Evolutionary conservation across 1,284 basidiomycete genomes (phyloP).

Genomic region (Irpex sp.): DNA sequence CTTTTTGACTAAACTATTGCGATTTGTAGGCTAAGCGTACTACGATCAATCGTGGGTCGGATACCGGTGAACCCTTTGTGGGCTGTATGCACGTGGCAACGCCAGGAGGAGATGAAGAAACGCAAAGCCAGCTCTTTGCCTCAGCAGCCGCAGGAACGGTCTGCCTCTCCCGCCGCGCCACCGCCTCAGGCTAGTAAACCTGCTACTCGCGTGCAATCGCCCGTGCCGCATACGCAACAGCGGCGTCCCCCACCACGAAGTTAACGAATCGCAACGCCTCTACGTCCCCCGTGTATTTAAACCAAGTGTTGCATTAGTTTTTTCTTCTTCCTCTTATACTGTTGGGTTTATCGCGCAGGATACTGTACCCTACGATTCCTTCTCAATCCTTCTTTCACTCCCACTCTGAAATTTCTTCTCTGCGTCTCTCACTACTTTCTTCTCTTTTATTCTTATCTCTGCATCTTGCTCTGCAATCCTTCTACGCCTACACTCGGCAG

Average conservation of each 20-base stretch:
- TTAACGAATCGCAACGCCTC: neutral
- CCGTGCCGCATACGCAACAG: neutral
- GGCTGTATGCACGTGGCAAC: constrained; percentile 85
- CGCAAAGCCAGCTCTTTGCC: constrained; percentile 4
- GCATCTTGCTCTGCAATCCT: neutral
- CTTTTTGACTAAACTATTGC: constrained; percentile 4
- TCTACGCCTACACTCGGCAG: neutral
- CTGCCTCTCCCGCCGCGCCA: neutral
- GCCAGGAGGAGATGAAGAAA: constrained; percentile 46
- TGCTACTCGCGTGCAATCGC: neutral
- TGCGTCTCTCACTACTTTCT: neutral
- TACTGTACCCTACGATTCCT: constrained; percentile 1
- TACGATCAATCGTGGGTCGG: constrained; percentile 77
- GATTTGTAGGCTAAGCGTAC: constrained; percentile 69
- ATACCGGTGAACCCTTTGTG: constrained; percentile 88
- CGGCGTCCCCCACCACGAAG: neutral
- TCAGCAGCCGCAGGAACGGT: neutral
- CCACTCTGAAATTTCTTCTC: no score
- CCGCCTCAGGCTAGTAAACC: neutral
- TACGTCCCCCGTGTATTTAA: neutral
- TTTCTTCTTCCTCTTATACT: neutral
- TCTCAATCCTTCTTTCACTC: neutral
- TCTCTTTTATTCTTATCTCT: neutral
- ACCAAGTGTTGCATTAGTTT: neutral
- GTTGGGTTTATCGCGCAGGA: neutral